phyloP scores from a whole-genome alignment of 2,329 filamentous ascomycete genomes.

The Volutella citrinella region DNA sequence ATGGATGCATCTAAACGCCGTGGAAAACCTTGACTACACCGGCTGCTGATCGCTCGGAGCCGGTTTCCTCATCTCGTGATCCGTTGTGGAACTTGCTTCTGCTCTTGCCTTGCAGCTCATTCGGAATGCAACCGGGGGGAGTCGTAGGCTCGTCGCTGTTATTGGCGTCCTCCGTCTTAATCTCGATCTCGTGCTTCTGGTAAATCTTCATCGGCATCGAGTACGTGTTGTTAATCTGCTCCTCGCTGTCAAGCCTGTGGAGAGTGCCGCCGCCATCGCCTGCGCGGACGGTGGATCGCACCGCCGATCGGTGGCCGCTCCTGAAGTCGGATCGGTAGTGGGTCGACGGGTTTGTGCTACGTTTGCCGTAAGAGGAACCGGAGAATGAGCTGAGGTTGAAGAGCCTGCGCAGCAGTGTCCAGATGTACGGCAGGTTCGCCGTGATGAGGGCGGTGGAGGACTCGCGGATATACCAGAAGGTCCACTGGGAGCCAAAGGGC shows the following conservation, averaged over 20 bases:
- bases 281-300: conserved; percentile 23
- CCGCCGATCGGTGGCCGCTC: conserved; percentile 16
- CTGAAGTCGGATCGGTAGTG: conserved; percentile 19
- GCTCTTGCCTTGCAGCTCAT: conserved; percentile 19
- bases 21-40: conserved; percentile 26
- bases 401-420: conserved; percentile 38
- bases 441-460: conserved; percentile 44
- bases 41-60: conserved; percentile 22
- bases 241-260: conserved; percentile 31
- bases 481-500: conserved; percentile 38
- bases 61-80: conserved; percentile 21
- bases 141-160: no score
- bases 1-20: no score
- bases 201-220: conserved; percentile 37
- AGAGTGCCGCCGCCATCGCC: conserved; percentile 9
- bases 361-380: conserved; percentile 23
- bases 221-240: conserved; percentile 34
- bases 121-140: conserved; percentile 19
- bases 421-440: conserved; percentile 41
- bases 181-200: conserved; percentile 33
- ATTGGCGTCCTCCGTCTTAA: conserved; percentile 24
- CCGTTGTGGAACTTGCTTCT: conserved; percentile 12
- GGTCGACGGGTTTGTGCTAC: conserved; percentile 20
- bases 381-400: conserved; percentile 31
- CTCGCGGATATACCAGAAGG: conserved; percentile 45